phyloP scores from a whole-genome alignment of 495 filamentous ascomycete genomes.

The Pseudevernia furfuracea region DNA sequence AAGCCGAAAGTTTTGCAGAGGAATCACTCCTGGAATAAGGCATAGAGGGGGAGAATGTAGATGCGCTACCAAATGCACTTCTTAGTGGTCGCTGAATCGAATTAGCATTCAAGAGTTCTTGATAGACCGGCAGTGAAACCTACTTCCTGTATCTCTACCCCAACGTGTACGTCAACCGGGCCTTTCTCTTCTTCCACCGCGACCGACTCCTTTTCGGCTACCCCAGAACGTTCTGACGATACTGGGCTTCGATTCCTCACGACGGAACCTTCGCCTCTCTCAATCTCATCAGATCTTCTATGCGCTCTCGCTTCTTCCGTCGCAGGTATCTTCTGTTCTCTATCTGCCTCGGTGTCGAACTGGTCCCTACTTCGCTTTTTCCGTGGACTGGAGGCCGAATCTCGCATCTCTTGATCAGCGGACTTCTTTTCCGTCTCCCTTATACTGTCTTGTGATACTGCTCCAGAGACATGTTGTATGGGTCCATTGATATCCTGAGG shows the following conservation, averaged over 20 bases:
- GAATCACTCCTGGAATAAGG: slow-evolving; percentile 11
- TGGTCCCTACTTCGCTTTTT: slow-evolving; percentile 50
- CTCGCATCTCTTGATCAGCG: slow-evolving; percentile 21
- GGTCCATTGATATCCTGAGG: neutral
- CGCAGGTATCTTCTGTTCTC: slow-evolving; percentile 27
- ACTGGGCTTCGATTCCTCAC: neutral
- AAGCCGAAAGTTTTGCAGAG: slow-evolving; percentile 24
- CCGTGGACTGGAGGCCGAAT: slow-evolving; percentile 32
- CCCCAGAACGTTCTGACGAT: slow-evolving; percentile 2
- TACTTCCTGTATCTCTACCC: neutral
- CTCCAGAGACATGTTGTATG: neutral
- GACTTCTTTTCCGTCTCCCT: slow-evolving; percentile 2
- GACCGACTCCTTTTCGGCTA: neutral
- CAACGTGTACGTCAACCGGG: neutral
- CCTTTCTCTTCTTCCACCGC: neutral
- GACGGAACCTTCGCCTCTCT: slow-evolving; percentile 12
- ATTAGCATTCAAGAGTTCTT: neutral
- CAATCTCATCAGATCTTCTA: slow-evolving; percentile 24
- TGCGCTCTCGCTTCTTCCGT: slow-evolving; percentile 27
- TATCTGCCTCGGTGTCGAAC: slow-evolving; percentile 37
- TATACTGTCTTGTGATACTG: neutral
- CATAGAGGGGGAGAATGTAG: slow-evolving; percentile 44
- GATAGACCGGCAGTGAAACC: neutral
- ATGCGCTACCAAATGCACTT: slow-evolving; percentile 48
- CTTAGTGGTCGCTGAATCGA: slow-evolving; percentile 25